Percentiles rank a stretch among this genome's conserved stretches.
These are phyloP conservation scores for Hyaloscypha finlandica DNA, from an alignment of 495 filamentous ascomycete genomes.

Conservation along the genomic window DNA sequence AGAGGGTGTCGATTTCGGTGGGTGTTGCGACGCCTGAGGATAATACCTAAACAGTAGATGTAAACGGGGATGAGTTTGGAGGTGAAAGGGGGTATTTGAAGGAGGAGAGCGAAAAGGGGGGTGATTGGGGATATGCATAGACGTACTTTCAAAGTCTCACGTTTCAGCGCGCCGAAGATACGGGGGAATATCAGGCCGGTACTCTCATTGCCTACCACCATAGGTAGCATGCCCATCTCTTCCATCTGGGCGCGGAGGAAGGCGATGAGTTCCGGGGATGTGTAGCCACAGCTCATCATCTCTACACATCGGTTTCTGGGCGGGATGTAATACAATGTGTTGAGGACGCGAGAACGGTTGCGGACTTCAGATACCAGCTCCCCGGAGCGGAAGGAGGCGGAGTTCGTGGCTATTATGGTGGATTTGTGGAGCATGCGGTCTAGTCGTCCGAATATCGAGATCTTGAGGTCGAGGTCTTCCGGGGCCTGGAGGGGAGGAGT, in stretches of 20 bases:
- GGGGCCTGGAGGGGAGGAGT: slow-evolving; percentile 26
- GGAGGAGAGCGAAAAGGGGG: too few relatives aligned
- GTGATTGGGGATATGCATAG: too few relatives aligned
- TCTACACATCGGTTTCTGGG: slow-evolving; percentile 50
- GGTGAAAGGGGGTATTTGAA: too few relatives aligned
- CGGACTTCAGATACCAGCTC: slow-evolving; percentile 19
- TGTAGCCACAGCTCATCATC: slow-evolving; percentile 58
- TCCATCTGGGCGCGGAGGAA: slow-evolving; percentile 44
- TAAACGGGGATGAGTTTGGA: too few relatives aligned
- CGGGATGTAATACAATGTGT: slow-evolving; percentile 58
- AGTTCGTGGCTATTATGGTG: slow-evolving; percentile 56
- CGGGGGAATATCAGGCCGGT: slow-evolving; percentile 61
- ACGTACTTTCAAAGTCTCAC: slow-evolving; percentile 43
- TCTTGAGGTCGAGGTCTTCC: slow-evolving; percentile 54
- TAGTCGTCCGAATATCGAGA: slow-evolving; percentile 47
- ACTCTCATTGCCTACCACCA: slow-evolving; percentile 46
- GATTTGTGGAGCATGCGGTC: slow-evolving; percentile 43
- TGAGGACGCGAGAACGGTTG: slow-evolving; percentile 38
- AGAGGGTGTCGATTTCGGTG: slow-evolving; percentile 46
- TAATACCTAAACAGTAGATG: slow-evolving; percentile 36
- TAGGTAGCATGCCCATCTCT: slow-evolving; percentile 46
- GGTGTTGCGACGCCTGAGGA: slow-evolving; percentile 47
- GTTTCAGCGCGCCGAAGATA: slow-evolving; percentile 59
- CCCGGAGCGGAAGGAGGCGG: slow-evolving; percentile 47
- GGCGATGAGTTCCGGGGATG: slow-evolving; percentile 43